Base-by-base conservation (phyloP, 2,329 filamentous ascomycete species). In the Ceratocystis alfenasii region DNA sequence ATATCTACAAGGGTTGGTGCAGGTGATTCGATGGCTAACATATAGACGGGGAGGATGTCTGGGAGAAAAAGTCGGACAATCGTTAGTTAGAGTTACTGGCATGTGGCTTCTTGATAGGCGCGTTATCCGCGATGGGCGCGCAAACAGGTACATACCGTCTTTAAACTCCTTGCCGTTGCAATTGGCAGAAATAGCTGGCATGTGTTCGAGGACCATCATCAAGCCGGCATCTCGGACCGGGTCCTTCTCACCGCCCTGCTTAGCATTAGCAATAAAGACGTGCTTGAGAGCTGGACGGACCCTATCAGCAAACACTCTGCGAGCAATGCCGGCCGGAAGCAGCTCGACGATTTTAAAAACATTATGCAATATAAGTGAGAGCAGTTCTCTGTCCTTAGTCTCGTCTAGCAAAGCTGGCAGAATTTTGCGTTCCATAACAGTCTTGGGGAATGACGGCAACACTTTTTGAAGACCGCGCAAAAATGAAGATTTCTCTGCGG, bases 381-480 rank as follows among this genome's bases (percentile, higher is more conserved):
- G 78, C 0, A 97, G 80, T 55, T 96, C 92, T 63, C 85, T 87
- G 72, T 99, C 94, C 73, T 99, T 97, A 74, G 91, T 85, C 75
- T 99, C 93, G 65, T 99, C 94, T 2, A 99, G 77, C 59, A 99
- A 76, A 0, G 89, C 92, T 0, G 90, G 91, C 2, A 99, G 78
- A 6, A 99, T 81, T 75, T 99, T 99, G 78, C 91, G 96, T 73
- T 96, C 94, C 74, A 97, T 84, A 1, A 99, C 92, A 0, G 90
- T 90, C 69, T 89, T 90, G 1, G 94, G 94, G 71, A 99, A 99
- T 44, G 94, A 94, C 0, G 89, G 87, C 66, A 99, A 76, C 10
- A 99, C 91, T 64, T 90, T 88, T 70, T 87, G 86, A 8, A 99
- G 78, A 0, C 94, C 94, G 65, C 90, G 85, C 82, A 99, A 84